Percentiles rank a stretch among this genome's conserved stretches.
Conservation (phyloP, 345 rosid genomes). For the Geranium brycei region DNA sequence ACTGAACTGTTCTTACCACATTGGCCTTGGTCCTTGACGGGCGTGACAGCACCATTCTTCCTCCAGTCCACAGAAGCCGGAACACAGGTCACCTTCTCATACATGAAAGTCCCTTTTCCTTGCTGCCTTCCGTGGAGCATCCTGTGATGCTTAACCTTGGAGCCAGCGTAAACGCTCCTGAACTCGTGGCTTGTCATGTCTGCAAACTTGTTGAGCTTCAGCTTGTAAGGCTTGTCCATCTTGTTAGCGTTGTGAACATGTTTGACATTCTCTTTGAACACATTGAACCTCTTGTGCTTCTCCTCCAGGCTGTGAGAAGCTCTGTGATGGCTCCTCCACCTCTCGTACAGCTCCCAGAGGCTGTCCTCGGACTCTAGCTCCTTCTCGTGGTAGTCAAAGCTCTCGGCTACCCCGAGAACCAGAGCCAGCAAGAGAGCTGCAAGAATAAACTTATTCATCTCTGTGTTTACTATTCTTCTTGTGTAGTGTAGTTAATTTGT, state of each 20-base stretch:
- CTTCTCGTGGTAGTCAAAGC: slow-evolving; percentile 58
- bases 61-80: slow-evolving; percentile 20
- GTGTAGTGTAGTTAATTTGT: background rate
- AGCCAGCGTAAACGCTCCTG: slow-evolving; percentile 40
- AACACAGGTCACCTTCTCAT: slow-evolving; percentile 23
- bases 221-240: slow-evolving; percentile 58
- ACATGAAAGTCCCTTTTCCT: slow-evolving; percentile 44
- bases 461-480: background rate
- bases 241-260: slow-evolving; percentile 64
- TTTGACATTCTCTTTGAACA: slow-evolving; percentile 58
- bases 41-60: slow-evolving; percentile 21
- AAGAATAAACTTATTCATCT: slow-evolving; percentile 20
- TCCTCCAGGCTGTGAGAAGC: slow-evolving; percentile 52
- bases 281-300: slow-evolving; percentile 56
- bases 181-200: slow-evolving; percentile 82
- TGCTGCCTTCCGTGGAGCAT: slow-evolving; percentile 34
- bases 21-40: slow-evolving; percentile 26
- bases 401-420: slow-evolving; percentile 24
- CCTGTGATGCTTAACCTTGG: slow-evolving; percentile 59
- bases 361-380: slow-evolving; percentile 55
- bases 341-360: slow-evolving; percentile 65
- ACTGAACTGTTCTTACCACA: slow-evolving; percentile 15
- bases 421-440: slow-evolving; percentile 27
- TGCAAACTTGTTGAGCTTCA: slow-evolving; percentile 76
- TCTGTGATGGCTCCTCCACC: slow-evolving; percentile 84